Evolutionary conservation across 2,329 filamentous ascomycete genomes (phyloP).

Genomic region (Xylaria sp.): DNA sequence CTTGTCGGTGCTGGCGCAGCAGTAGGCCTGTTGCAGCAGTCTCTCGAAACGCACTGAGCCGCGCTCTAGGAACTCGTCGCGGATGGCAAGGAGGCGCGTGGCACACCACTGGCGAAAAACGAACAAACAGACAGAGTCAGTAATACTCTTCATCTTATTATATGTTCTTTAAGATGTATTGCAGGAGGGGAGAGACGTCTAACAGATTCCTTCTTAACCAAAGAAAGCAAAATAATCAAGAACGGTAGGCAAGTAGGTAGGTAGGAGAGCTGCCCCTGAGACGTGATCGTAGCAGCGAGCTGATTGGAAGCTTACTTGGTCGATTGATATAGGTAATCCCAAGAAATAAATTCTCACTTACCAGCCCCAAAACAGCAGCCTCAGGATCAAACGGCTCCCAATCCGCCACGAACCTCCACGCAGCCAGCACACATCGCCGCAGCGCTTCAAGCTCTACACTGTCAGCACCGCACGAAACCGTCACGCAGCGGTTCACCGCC

Average conservation of each 20-base stretch:
- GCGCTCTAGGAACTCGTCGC: neutral
- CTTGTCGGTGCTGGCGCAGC: neutral
- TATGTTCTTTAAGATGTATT: neutral
- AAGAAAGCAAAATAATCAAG: neutral
- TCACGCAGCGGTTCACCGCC: neutral
- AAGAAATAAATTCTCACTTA: neutral
- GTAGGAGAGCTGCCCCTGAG: neutral
- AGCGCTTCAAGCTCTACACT: neutral
- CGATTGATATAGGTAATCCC: too few relatives aligned
- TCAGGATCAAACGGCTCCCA: neutral
- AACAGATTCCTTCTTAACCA: neutral
- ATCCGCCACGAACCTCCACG: neutral
- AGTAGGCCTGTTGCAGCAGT: slow-evolving; percentile 1
- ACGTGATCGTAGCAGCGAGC: too few relatives aligned
- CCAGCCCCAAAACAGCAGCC: neutral
- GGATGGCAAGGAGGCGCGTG: neutral
- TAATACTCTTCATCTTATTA: neutral
- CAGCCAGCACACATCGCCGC: neutral
- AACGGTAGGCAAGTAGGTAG: neutral
- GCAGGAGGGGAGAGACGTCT: neutral
- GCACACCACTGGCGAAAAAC: neutral
- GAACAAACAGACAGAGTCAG: neutral
- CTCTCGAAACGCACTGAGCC: neutral
- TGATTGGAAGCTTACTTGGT: neutral
- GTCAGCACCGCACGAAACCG: neutral